Base-by-base conservation (phyloP, 2,329 filamentous ascomycete genomes). In the Colletotrichum navitas region DNA sequence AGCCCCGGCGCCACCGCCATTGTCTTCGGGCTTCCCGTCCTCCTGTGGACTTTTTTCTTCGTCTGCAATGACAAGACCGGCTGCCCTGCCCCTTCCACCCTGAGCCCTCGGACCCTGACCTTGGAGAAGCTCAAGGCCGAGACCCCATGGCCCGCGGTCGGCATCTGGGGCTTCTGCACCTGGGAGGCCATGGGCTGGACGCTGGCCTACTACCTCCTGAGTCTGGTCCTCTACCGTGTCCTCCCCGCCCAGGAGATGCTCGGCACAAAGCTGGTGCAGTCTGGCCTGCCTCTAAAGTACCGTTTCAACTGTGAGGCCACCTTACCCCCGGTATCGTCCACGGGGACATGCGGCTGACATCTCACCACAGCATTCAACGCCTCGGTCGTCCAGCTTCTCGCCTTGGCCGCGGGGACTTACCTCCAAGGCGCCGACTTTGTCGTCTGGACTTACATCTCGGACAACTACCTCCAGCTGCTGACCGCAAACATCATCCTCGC, bases 41-140 rank as follows among this genome's bases (percentile, higher is more conserved):
- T 94, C 61, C 88, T 93, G 77, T 95, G 94, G 80, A 80, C 89
- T 68, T 90, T 94, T 76, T 88, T 90, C 61, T 94, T 97, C 77
- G 85, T 92, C 76, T 97, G 94, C 86, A 97, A 97, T 81, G 94
- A 97, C 79, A 85, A 95, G 66, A 90, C 93, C 6, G 95, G 95
- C 68, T 97, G 95, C 77, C 95, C 95, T 56, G 91, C 93, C 0
- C 93, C 94, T 1, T 93, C 92, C 0, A 85, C 94, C 5, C 86
- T 96, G 26, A 85, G 87, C 68, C 94, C 92, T 11, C 89, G 86
- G 49, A 91, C 87, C 4, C 83, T 97, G 74, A 89, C 89, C 29
- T 85, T 93, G 65, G 87, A 91, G 24, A 87, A 88, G 75, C 83
- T 97, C 76, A 94, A 93, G 82, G 78, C 83, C 61, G 93, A 97